phyloP scores from a whole-genome alignment of 1,284 basidiomycete species.

The Moesziomyces aphidis region DNA sequence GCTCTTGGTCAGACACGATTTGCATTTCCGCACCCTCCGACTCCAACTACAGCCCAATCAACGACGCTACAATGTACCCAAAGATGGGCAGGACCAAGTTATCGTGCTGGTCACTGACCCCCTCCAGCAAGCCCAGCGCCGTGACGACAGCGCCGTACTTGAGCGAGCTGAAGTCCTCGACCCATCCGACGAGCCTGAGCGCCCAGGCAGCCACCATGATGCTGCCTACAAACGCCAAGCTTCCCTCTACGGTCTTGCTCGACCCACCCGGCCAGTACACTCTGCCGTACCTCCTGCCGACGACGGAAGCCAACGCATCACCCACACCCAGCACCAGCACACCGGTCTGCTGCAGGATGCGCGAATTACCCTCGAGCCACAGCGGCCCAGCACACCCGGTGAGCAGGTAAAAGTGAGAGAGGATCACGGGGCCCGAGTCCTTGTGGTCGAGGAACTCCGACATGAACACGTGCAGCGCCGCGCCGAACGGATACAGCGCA shows the following conservation, averaged over 20 bases:
- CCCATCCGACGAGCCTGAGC: conserved; percentile 76
- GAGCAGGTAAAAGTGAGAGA: conserved; percentile 96
- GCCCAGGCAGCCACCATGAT: conserved; percentile 78
- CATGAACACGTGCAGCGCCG: conserved; percentile 93
- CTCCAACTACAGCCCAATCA: conserved; percentile 42
- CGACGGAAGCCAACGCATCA: conserved; percentile 91
- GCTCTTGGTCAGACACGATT: not conserved
- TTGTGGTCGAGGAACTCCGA: conserved; percentile 93
- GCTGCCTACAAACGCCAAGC: conserved; percentile 81
- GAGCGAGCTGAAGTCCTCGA: conserved; percentile 42
- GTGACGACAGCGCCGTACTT: conserved; percentile 41
- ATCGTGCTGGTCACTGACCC: conserved; percentile 65
- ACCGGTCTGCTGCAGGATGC: conserved; percentile 79
- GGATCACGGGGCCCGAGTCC: conserved; percentile 93
- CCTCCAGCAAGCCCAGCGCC: conserved; percentile 61
- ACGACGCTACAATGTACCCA: conserved; percentile 50
- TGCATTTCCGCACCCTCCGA: conserved; percentile 4
- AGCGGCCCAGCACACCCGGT: conserved; percentile 92
- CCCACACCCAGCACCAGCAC: conserved; percentile 90
- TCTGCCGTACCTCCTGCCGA: conserved; percentile 84
- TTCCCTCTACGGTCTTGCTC: conserved; percentile 92
- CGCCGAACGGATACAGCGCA: conserved; percentile 95
- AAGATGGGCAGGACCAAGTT: conserved; percentile 65
- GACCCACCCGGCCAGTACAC: conserved; percentile 83
- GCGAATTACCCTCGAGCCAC: conserved; percentile 82